Conservation (phyloP, 78 protist species). For the Monosiga brevicollis region DNA sequence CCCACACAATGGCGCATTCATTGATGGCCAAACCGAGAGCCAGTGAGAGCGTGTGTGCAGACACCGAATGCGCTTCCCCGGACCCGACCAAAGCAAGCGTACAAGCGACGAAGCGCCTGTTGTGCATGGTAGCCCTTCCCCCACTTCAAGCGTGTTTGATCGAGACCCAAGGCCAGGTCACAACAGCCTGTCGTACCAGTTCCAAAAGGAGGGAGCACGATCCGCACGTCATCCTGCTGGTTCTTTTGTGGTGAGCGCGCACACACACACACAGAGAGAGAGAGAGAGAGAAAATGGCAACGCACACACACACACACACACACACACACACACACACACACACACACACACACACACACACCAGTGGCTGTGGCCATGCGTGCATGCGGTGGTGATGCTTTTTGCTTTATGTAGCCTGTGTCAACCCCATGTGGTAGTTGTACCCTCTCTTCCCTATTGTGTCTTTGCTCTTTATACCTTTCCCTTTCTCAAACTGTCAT, state of each 20-base stretch:
- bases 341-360: background rate
- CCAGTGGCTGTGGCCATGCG: background rate
- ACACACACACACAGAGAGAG: background rate
- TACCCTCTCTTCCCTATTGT: background rate
- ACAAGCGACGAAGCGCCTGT: too few relatives aligned
- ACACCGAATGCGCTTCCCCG: too few relatives aligned
- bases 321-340: background rate
- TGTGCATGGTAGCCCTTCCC: background rate
- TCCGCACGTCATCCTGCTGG: background rate
- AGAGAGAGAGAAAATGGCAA: background rate
- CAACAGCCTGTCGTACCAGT: background rate
- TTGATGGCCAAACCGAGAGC: background rate
- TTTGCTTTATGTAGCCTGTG: background rate
- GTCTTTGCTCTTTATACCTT: background rate
- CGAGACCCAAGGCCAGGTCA: background rate
- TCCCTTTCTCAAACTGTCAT: background rate
- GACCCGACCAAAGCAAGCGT: too few relatives aligned
- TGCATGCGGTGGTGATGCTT: background rate
- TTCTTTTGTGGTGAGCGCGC: background rate
- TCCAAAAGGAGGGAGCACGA: background rate
- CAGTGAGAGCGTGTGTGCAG: too few relatives aligned
- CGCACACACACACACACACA: background rate
- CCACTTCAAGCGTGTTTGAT: background rate
- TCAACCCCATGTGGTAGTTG: background rate
- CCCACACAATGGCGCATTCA: background rate